Conservation (phyloP, 1,139 yeast genomes). For the Geotrichum fermentans region DNA sequence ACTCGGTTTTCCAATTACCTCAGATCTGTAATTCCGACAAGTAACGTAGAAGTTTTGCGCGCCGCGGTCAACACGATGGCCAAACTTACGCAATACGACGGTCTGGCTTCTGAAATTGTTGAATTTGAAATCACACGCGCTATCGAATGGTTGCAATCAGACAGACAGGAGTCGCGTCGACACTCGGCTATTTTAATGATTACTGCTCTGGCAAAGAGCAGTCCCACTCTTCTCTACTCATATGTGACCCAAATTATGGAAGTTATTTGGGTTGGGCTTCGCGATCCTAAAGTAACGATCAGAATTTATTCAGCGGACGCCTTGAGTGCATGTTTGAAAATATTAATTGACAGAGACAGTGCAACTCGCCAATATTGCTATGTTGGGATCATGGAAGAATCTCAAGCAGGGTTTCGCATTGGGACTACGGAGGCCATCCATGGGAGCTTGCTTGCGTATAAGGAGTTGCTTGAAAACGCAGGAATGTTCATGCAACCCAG, state of each 20-base stretch:
- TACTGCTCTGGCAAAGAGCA: slow-evolving; percentile 77
- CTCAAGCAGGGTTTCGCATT: slow-evolving; percentile 35
- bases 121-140: slow-evolving; percentile 88
- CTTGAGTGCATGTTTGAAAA: slow-evolving; percentile 68
- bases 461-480: slow-evolving; percentile 65
- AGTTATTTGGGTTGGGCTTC: slow-evolving; percentile 79
- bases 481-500: slow-evolving; percentile 65
- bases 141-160: slow-evolving; percentile 82
- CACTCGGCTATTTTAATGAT: slow-evolving; percentile 89
- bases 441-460: slow-evolving; percentile 76
- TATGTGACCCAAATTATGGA: slow-evolving; percentile 76
- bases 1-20: slow-evolving; percentile 86
- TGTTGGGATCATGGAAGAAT: slow-evolving; percentile 60
- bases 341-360: slow-evolving; percentile 72
- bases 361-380: slow-evolving; percentile 72
- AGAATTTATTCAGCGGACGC: slow-evolving; percentile 83
- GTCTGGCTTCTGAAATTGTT: slow-evolving; percentile 85
- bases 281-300: slow-evolving; percentile 70
- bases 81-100: slow-evolving; percentile 82
- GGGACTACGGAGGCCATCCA: slow-evolving; percentile 68
- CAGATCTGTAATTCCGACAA: slow-evolving; percentile 73
- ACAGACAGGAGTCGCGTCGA: slow-evolving; percentile 70
- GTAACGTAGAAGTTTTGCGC: slow-evolving; percentile 77
- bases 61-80: slow-evolving; percentile 86
- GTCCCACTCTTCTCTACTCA: slow-evolving; percentile 77